These are phyloP conservation scores for Boeremia exigua DNA, from an alignment of 2,329 filamentous ascomycete species.

Conservation along the genomic window DNA sequence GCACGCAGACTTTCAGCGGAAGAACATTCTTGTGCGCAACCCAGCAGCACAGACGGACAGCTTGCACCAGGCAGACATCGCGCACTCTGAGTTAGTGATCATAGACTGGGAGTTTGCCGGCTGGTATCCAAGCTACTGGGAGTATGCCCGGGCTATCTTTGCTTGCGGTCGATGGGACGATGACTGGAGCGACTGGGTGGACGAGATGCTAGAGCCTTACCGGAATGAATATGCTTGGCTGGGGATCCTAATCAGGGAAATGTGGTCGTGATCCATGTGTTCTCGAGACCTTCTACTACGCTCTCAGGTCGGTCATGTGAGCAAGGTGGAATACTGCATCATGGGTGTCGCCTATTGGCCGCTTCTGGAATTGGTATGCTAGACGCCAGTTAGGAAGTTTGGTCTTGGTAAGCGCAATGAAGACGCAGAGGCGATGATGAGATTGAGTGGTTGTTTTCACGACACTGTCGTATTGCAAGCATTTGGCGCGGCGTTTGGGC, in stretches of 20 bases:
- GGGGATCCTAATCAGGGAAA: conserved; percentile 21
- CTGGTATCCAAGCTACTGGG: conserved; percentile 52
- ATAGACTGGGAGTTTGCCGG: conserved; percentile 52
- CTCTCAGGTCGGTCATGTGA: too few species aligned
- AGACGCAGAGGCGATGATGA: too few species aligned
- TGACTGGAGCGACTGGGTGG: conserved; percentile 45
- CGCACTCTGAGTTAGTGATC: conserved; percentile 37
- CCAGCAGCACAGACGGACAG: neutral
- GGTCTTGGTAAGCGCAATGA: too few species aligned
- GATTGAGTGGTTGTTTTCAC: too few species aligned
- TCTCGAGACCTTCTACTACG: too few species aligned
- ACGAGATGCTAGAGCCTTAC: conserved; percentile 38
- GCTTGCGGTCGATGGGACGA: conserved; percentile 42
- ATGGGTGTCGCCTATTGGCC: too few species aligned
- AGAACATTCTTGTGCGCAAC: conserved; percentile 15
- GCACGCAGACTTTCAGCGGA: conserved; percentile 21
- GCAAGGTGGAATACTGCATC: too few species aligned
- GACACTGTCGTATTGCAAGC: neutral
- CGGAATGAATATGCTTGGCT: conserved; percentile 42
- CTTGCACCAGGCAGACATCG: too few species aligned
- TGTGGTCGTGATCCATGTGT: conserved; percentile 15
- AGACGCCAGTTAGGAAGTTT: too few species aligned
- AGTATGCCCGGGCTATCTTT: conserved; percentile 48
- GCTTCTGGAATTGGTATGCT: too few species aligned
- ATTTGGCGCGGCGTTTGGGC: neutral